Conservation (phyloP, 306 rosid genomes). For the Cucumis cinereus region DNA sequence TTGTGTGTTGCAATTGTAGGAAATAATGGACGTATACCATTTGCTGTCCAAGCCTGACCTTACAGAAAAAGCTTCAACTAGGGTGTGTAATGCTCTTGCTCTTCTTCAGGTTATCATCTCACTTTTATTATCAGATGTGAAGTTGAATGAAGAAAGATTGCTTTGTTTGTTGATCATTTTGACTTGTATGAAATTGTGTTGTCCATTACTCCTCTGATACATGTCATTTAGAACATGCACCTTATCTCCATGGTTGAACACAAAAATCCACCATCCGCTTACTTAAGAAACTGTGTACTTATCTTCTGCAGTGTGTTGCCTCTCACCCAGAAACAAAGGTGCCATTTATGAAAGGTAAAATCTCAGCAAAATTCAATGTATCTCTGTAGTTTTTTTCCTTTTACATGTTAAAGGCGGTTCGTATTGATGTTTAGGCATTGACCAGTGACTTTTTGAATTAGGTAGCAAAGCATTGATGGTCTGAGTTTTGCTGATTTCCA, state of each 20-base stretch:
- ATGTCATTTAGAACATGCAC: neutral
- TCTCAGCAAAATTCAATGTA: neutral
- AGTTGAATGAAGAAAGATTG: neutral
- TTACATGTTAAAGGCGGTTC: neutral
- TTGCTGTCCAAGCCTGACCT: conserved; percentile 15
- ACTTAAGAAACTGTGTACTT: neutral
- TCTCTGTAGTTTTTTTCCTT: neutral
- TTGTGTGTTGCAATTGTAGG: conserved; percentile 13
- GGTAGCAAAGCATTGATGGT: neutral
- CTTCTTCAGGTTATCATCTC: conserved; percentile 23
- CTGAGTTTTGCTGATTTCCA: neutral
- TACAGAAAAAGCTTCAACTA: conserved; percentile 8
- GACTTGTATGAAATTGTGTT: neutral
- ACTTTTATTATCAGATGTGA: neutral
- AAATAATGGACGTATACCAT: conserved; percentile 19
- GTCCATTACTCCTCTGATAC: neutral
- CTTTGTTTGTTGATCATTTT: neutral
- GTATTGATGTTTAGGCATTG: neutral
- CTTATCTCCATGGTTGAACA: neutral
- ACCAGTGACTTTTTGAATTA: neutral
- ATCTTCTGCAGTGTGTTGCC: conserved; percentile 26
- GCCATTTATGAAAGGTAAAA: conserved; percentile 25
- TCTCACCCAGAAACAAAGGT: conserved; percentile 25
- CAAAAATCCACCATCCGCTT: neutral
- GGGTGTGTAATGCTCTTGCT: conserved; percentile 25